A percentile compares a stretch with the other conserved stretches of the same genome.
Evolutionary conservation across 75 land plant genomes (phyloP).

Genomic region (Selaginella tamariscina): DNA sequence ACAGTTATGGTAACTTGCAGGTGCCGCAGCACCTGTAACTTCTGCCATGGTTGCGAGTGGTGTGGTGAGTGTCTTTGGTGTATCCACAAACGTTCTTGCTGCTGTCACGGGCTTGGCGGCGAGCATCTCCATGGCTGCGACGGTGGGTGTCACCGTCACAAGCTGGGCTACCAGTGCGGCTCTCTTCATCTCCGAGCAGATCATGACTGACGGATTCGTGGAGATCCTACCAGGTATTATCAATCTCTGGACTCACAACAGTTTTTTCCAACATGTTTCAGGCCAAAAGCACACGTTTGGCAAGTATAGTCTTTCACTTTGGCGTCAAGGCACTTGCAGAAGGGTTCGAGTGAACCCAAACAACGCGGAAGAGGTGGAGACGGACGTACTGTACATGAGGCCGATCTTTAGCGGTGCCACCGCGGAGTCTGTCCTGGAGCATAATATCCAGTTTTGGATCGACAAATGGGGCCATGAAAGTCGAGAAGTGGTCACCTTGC

Average conservation of each 20-base stretch:
- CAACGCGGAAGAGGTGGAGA: slow-evolving; percentile 4
- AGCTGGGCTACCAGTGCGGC: not conserved
- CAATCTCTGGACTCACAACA: not conserved
- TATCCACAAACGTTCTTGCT: not conserved
- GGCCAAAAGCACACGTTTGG: slow-evolving; percentile 8
- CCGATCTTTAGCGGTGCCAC: slow-evolving; percentile 9
- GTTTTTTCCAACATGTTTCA: not conserved
- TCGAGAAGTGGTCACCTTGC: not conserved
- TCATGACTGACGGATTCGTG: not conserved
- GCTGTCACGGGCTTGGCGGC: not conserved
- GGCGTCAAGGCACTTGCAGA: not conserved
- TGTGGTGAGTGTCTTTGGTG: slow-evolving; percentile 13
- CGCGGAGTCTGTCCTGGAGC: not conserved
- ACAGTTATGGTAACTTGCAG: too few species aligned
- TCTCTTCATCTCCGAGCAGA: not conserved
- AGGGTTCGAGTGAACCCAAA: slow-evolving; percentile 4
- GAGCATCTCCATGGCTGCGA: not conserved
- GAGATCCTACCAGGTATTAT: not conserved
- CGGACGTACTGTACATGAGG: slow-evolving; percentile 6
- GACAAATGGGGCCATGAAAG: slow-evolving; percentile 13
- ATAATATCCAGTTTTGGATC: slow-evolving; percentile 6
- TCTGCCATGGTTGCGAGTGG: slow-evolving; percentile 7
- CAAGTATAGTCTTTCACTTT: slow-evolving; percentile 4
- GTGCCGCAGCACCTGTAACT: not conserved
- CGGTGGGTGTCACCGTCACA: not conserved